A percentile compares a stretch with the other conserved stretches of the same genome.
These are phyloP conservation scores for Ilex aquifolium DNA, from an alignment of 257 asterid species.

Conservation along the genomic window DNA sequence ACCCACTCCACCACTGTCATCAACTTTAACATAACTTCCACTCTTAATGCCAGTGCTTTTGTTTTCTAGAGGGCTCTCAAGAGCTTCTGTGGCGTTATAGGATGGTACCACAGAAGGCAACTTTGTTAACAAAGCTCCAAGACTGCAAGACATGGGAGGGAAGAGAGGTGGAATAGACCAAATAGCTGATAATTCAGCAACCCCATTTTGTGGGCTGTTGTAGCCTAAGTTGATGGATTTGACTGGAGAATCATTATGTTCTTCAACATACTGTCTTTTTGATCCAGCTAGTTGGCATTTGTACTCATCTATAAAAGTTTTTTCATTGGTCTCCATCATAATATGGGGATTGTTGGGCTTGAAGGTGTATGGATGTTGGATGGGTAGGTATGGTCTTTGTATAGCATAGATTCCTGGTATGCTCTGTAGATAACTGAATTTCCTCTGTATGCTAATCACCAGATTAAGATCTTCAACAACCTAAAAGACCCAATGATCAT, in stretches of 20 bases:
- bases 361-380: conserved; percentile 24
- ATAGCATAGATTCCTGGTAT: conserved; percentile 53
- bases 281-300: conserved; percentile 30
- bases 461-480: conserved; percentile 55
- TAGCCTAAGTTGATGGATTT: conserved; percentile 49
- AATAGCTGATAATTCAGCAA: conserved; percentile 29
- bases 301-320: conserved; percentile 17
- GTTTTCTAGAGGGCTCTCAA: conserved; percentile 14
- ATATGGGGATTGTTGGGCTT: conserved; percentile 21
- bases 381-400: conserved; percentile 49
- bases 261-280: conserved; percentile 39
- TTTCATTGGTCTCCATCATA: conserved; percentile 19
- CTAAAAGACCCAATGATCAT: conserved; percentile 18
- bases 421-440: conserved; percentile 64
- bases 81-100: conserved; percentile 19
- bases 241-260: conserved; percentile 22
- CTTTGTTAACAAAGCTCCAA: conserved; percentile 25
- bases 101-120: conserved; percentile 22
- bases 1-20: conserved; percentile 6
- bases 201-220: conserved; percentile 41
- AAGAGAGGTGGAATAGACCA: conserved; percentile 62
- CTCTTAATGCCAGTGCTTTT: conserved; percentile 13
- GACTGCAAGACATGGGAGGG: conserved; percentile 33
- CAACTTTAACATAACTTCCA: conserved; percentile 17
- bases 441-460: conserved; percentile 63